A percentile compares a stretch with the other conserved stretches of the same genome.
These are phyloP conservation scores for Candida gorgasii DNA, from an alignment of 805 yeast species.

Conservation along the genomic window DNA sequence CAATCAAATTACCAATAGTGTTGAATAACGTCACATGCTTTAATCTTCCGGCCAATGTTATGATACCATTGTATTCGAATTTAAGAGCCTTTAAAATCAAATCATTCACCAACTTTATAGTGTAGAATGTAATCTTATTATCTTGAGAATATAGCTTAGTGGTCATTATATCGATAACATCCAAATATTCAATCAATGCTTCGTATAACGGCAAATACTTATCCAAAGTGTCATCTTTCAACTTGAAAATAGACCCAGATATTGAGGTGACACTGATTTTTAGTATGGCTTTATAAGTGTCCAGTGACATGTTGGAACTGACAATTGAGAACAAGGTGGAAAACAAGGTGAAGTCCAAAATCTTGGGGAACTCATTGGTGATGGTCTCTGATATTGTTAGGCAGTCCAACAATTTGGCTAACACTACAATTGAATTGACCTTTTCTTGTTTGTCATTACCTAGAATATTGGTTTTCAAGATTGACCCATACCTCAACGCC, in stretches of 20 bases:
- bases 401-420: conserved; percentile 53
- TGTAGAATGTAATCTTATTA: conserved; percentile 41
- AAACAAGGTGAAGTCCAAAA: conserved; percentile 44
- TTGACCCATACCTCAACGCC: conserved; percentile 35
- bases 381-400: conserved; percentile 19
- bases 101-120: conserved; percentile 48
- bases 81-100: conserved; percentile 44
- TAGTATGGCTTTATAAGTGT: conserved; percentile 47
- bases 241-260: conserved; percentile 44
- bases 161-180: conserved; percentile 44
- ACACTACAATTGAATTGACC: conserved; percentile 52
- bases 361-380: conserved; percentile 23
- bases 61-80: conserved; percentile 42
- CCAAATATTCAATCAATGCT: conserved; percentile 37
- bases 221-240: conserved; percentile 34
- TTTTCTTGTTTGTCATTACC: conserved; percentile 51
- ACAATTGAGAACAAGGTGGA: conserved; percentile 43
- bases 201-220: conserved; percentile 39
- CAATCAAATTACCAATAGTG: conserved; percentile 41
- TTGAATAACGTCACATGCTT: conserved; percentile 49
- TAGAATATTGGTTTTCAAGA: conserved; percentile 43
- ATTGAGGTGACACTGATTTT: conserved; percentile 43
- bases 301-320: conserved; percentile 41
- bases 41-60: conserved; percentile 47
- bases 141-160: conserved; percentile 45